A percentile compares a stretch with the other conserved stretches of the same genome.
These are phyloP conservation scores for Malassezia restricta DNA, from an alignment of 1,284 basidiomycete species.

Conservation along the genomic window DNA sequence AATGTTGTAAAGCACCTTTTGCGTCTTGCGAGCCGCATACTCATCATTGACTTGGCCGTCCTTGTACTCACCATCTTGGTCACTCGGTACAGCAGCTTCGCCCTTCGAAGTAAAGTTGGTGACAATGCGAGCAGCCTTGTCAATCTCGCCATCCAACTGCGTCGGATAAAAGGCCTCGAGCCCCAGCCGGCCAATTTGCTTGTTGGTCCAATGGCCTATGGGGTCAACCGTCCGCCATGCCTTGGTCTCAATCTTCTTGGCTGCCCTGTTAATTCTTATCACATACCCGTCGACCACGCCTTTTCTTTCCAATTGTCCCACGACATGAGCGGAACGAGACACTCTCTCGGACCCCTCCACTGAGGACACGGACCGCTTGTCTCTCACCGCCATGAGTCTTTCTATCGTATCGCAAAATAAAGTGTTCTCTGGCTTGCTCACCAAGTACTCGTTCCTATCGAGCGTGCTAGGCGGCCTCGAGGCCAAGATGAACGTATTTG, in stretches of 20 bases:
- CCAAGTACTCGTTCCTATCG: constrained; percentile 44
- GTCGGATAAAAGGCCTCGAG: constrained; percentile 42
- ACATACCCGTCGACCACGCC: constrained; percentile 9
- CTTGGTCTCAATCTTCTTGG: constrained; percentile 33
- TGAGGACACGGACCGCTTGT: not conserved
- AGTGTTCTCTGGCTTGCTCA: constrained; percentile 23
- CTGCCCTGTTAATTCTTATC: constrained; percentile 8
- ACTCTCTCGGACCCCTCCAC: not conserved
- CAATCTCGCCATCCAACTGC: constrained; percentile 26
- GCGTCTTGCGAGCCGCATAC: constrained; percentile 37
- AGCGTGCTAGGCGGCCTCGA: constrained; percentile 66
- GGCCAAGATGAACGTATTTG: constrained; percentile 77
- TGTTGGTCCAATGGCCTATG: constrained; percentile 26
- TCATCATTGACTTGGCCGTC: constrained; percentile 25
- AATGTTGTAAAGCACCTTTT: constrained; percentile 43
- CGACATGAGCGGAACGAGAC: not conserved
- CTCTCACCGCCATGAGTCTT: constrained; percentile 18
- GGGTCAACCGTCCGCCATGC: constrained; percentile 28
- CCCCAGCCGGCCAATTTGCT: constrained; percentile 25
- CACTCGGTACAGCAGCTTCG: not conserved
- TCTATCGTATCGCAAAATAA: constrained; percentile 21
- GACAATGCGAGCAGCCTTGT: constrained; percentile 40
- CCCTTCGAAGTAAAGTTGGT: constrained; percentile 31
- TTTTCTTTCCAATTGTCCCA: constrained; percentile 14
- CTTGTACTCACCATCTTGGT: constrained; percentile 5